Base-by-base conservation (phyloP, 805 yeast species). In the Metschnikowia chrysomelidarum region DNA sequence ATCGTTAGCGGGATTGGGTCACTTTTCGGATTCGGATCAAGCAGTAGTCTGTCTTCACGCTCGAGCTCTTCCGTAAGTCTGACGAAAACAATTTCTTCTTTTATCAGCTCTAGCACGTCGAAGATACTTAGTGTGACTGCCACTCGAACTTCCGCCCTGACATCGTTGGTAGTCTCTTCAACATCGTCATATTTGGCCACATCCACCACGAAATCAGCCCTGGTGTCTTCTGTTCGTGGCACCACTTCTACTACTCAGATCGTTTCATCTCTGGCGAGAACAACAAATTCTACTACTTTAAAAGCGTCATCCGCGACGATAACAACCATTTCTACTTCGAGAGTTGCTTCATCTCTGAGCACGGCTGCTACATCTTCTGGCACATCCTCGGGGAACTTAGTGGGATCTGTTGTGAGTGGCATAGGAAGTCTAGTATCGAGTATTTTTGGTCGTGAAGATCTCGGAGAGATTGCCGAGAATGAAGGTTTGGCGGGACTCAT, bases 401-500 rank as follows among this genome's bases (percentile, higher is more conserved):
- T 7, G 7, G 7, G 13, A 13, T 4, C 24, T 4, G 29, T 36
- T 1, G 18, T 29, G 17, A 22, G 20, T 20, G 40, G 40, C 7
- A 27, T 40, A 13, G 31, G 32, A 12, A 19, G 28, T 13, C 23
- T 31, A 14, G 21, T 41, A 16, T 22, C 30, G 21, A 25, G 36
- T 11, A 28, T 46, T 13, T 42, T 42, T 18, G 39, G 39, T 21
- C 43, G 49, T 17, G 49, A 44, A 16, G 41, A 42, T 13, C 34
- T 39, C 16, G 41, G 27, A 7, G 32, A 27, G 14, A 19, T 29
- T 3, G 31, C 38, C 9, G 30, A 27, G 12, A 24, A 24, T 15
- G 37, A 39, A 16, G 41, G 40, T 12, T 30, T 46, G 26, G 19
- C 24, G 5, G 38, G 15, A 10, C 24, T 42, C 16, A 27, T 40